Base-by-base conservation (phyloP, 208 protist genomes). In the Leishmania arabica region DNA sequence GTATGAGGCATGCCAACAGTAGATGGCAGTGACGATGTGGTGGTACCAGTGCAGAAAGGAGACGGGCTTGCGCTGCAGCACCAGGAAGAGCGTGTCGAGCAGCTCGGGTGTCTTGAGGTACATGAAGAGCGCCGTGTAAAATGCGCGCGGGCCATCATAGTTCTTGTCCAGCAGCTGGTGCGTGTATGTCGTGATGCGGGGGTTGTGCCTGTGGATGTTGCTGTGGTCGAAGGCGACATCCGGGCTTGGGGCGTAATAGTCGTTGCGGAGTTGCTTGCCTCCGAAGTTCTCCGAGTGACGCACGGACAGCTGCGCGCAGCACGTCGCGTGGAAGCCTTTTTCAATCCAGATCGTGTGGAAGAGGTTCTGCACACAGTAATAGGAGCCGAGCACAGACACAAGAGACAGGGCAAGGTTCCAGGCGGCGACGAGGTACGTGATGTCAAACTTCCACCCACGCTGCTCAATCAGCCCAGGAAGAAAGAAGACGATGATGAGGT, bases 351-450 rank as follows among this genome's bases (percentile, higher is more conserved):
- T 72, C 24, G 86, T 86, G 75, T 85, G 77, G 65, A 85, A 81
- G 42, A 88, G 79, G 64, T 78, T 78, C 47, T 78, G 73, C 11
- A 78, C 31, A 42, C 79, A 83, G 79, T 83, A 79, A 49, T 83
- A 83, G 49, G 79, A 83, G 17, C 93, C 93, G 45, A 86, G 75
- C 40, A 91, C 72, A 37, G 92, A 96, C 72, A 97, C 95, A 40
- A 92, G 72, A 21, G 92, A 89, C 65, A 98, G 88, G 31, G 84
- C 31, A 27, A 94, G 82, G 78, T 98, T 98, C 95, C 95, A 98
- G 37, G 89, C 0, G 45, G 89, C 79, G 21, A 82, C 79, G 31
- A 77, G 37, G 37, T 78, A 82, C 51, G 81, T 82, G 34, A 89
- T 80, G 60, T 70, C 60, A 71, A 80, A 84, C 49, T 78, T 82